Evolutionary conservation across 495 filamentous ascomycete genomes (phyloP), one percentile per base, ranked within the genome.

Genomic region (Parathielavia appendiculata): DNA sequence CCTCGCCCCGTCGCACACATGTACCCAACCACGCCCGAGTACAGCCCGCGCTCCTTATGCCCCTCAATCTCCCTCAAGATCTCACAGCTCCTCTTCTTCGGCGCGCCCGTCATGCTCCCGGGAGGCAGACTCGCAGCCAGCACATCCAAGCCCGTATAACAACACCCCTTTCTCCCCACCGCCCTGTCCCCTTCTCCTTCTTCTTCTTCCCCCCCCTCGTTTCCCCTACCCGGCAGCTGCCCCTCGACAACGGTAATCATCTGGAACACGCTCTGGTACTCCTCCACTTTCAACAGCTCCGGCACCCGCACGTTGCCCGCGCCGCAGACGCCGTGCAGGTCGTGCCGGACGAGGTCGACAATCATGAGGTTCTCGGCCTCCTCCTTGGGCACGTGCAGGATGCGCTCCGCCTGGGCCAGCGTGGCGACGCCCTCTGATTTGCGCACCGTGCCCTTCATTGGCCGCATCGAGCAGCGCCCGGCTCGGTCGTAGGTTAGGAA

Each of bases 351-450:
- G 7, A 98, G 77, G 73, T 97, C 93, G 1, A 96, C 91, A 59
- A 98, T 97, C 93, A 98, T 98, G 8, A 98, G 81, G 66, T 97
- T 97, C 73, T 98, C 93, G 13, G 93, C 92, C 64, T 85, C 86
- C 66, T 97, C 93, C 67, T 98, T 98, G 13, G 86, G 84, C 1
- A 87, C 80, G 50, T 84, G 77, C 5, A 96, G 81, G 58, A 91
- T 81, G 40, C 70, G 69, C 40, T 81, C 83, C 14, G 92, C 92
- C 61, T 86, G 76, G 13, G 75, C 80, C 43, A 86, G 74, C 1
- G 87, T 92, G 0, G 71, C 50, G 0, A 76, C 74, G 16, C 70
- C 70, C 34, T 76, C 68, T 0, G 81, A 79, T 66, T 93, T 95
- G 51, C 82, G 82, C 38, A 97, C 89, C 0, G 93, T 98, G 26